phyloP scores from a whole-genome alignment of 2,329 filamentous ascomycete species.

The Paecilomyces sp. region DNA sequence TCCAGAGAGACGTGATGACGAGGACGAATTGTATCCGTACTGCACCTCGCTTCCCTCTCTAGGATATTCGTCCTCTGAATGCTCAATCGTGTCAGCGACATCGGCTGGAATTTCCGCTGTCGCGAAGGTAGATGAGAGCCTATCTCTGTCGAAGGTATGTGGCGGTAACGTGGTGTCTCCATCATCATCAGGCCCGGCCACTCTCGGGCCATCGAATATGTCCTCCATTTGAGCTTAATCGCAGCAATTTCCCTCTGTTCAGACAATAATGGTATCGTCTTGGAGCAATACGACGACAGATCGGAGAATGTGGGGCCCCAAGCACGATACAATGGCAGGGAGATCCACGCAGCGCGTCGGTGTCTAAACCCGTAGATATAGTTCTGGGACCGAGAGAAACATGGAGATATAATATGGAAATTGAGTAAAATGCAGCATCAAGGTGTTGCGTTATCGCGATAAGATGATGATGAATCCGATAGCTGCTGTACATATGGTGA shows the following conservation, averaged over 20 bases:
- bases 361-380: neutral
- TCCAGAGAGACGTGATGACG: conserved; percentile 21
- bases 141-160: neutral
- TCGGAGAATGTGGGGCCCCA: neutral
- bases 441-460: neutral
- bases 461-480: neutral
- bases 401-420: neutral
- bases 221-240: neutral
- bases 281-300: neutral
- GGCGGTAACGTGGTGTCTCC: neutral
- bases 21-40: conserved; percentile 28
- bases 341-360: neutral
- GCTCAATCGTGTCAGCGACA: neutral
- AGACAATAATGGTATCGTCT: neutral
- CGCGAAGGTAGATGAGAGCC: neutral
- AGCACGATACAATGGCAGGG: neutral
- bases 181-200: neutral
- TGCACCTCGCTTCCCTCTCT: conserved; percentile 3
- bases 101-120: conserved; percentile 6
- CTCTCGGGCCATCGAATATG: neutral
- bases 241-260: neutral
- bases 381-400: neutral
- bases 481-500: neutral
- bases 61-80: neutral
- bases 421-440: neutral